Conservation (phyloP, 345 rosid genomes). For the Linum tenue region DNA sequence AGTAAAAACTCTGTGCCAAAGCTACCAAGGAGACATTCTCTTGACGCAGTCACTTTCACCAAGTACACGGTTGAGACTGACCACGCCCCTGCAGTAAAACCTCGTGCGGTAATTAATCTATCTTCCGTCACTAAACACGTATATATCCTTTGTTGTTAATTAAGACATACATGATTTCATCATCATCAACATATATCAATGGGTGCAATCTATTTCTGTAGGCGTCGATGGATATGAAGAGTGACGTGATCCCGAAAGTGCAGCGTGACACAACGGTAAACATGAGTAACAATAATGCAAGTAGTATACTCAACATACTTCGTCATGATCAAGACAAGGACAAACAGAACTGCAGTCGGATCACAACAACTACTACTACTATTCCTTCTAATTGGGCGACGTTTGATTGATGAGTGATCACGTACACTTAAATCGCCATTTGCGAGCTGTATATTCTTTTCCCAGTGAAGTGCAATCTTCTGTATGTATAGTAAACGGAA, state of each 20-base stretch:
- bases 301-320: slow-evolving; percentile 15
- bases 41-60: slow-evolving; percentile 50
- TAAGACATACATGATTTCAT: neutral
- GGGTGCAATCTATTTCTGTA: slow-evolving; percentile 1
- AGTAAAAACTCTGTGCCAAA: slow-evolving; percentile 14
- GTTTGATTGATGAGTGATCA: slow-evolving; percentile 36
- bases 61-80: slow-evolving; percentile 26
- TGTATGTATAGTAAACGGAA: no score
- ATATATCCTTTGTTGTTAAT: neutral
- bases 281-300: slow-evolving; percentile 5
- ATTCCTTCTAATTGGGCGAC: slow-evolving; percentile 54
- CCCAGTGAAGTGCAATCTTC: no score
- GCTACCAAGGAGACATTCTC: slow-evolving; percentile 44
- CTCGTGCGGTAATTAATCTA: slow-evolving; percentile 33
- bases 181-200: neutral
- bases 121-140: no score
- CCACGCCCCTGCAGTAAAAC: slow-evolving; percentile 27
- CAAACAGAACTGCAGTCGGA: neutral
- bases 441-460: no score
- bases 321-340: slow-evolving; percentile 5
- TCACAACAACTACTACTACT: neutral
- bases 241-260: slow-evolving; percentile 14
- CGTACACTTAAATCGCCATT: no score
- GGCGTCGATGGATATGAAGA: slow-evolving; percentile 48
- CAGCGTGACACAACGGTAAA: slow-evolving; percentile 1